Conservation (phyloP, 2,329 filamentous ascomycete species). For the Penicillium frequentans region DNA sequence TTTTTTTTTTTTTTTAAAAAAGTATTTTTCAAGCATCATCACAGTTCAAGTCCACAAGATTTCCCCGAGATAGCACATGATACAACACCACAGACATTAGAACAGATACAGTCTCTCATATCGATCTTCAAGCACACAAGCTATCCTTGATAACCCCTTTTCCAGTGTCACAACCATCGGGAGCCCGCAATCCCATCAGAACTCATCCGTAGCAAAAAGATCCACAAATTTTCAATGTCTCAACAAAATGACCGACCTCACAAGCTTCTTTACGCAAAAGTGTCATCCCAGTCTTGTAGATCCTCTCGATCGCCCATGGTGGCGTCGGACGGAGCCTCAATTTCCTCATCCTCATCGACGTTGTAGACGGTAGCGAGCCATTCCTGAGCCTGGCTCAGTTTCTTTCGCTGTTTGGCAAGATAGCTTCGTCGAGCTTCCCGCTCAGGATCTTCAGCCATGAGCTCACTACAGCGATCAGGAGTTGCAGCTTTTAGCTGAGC, state of each 20-base stretch:
- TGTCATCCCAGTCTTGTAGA: neutral
- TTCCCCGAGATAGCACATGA: too few species aligned
- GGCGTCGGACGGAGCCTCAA: neutral
- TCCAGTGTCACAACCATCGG: neutral
- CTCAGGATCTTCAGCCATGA: slow-evolving; percentile 41
- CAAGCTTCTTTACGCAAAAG: neutral
- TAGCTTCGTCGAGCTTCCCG: slow-evolving; percentile 32
- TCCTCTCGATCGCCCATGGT: neutral
- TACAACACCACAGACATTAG: too few species aligned
- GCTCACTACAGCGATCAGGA: slow-evolving; percentile 32
- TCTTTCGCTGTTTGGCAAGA: slow-evolving; percentile 33
- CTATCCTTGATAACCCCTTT: too few species aligned
- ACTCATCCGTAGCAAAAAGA: too few species aligned
- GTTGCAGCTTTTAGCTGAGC: slow-evolving; percentile 29
- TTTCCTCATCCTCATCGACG: neutral
- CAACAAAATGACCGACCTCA: too few species aligned
- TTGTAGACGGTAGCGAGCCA: slow-evolving; percentile 25
- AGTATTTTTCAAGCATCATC: too few species aligned
- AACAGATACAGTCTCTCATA: neutral
- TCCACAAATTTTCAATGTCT: too few species aligned
- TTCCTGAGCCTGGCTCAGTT: slow-evolving; percentile 34
- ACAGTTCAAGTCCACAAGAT: too few species aligned
- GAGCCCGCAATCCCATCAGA: too few species aligned
- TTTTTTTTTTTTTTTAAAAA: too few species aligned
- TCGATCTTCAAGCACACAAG: neutral